Evolutionary conservation across 2,329 filamentous ascomycete species (phyloP).

Genomic region (Arthrobotrys musiformis): DNA sequence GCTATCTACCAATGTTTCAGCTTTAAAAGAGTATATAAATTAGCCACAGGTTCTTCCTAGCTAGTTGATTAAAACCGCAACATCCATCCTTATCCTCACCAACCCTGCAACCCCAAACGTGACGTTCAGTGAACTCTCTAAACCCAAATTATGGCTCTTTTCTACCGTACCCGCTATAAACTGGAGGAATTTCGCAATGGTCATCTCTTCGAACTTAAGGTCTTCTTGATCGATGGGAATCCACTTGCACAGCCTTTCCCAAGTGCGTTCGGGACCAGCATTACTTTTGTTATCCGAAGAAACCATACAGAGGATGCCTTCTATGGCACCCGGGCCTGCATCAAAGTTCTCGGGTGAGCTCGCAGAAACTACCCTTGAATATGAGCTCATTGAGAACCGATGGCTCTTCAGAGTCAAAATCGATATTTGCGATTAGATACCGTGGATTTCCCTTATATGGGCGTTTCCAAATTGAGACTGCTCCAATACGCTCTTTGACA

Average conservation of each 20-base stretch:
- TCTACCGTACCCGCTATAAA: background rate
- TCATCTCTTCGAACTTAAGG: background rate
- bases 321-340: too few relatives aligned
- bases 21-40: too few relatives aligned
- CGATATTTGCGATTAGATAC: background rate
- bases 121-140: background rate
- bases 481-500: background rate
- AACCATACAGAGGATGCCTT: background rate
- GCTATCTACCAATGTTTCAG: too few relatives aligned
- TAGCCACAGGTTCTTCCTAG: too few relatives aligned
- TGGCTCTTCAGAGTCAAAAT: background rate
- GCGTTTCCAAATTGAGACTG: background rate
- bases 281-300: background rate
- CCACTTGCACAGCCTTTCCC: constrained; percentile 1
- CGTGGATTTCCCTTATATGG: background rate
- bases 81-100: background rate
- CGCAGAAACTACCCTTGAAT: background rate
- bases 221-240: background rate
- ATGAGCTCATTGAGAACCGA: background rate
- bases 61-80: background rate
- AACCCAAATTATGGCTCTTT: background rate
- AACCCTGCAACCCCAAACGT: background rate
- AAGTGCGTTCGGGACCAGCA: background rate
- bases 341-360: background rate
- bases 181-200: background rate